phyloP scores from a whole-genome alignment of 2,329 filamentous ascomycete species.

The Fusarium sp. region DNA sequence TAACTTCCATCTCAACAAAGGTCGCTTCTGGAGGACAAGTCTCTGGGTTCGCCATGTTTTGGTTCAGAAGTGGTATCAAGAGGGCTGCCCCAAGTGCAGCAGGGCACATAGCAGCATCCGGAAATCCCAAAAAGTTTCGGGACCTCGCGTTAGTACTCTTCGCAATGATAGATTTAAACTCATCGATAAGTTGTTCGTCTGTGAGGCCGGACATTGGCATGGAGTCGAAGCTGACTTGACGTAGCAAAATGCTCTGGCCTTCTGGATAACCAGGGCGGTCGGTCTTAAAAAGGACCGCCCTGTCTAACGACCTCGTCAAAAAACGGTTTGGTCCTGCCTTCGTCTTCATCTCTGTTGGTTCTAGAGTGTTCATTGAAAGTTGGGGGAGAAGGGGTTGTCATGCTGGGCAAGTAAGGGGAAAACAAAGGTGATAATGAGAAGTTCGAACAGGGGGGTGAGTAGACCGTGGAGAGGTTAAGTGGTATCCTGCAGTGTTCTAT shows the following conservation, averaged over 20 bases:
- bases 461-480: not conserved
- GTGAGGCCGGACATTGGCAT: not conserved
- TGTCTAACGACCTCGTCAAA: not conserved
- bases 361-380: too few species aligned
- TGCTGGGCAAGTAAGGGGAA: too few species aligned
- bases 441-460: not conserved
- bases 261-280: too few species aligned
- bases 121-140: not conserved
- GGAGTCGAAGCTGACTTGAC: not conserved
- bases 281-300: not conserved
- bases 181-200: not conserved
- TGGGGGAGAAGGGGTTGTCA: not conserved
- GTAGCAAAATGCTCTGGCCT: not conserved
- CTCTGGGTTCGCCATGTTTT: not conserved
- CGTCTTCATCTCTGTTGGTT: too few species aligned
- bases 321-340: not conserved
- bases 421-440: too few species aligned
- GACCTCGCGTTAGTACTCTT: not conserved
- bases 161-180: not conserved
- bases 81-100: not conserved
- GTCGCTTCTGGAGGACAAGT: not conserved
- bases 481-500: not conserved
- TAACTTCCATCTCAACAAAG: not conserved
- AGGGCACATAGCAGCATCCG: not conserved
- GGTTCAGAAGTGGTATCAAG: not conserved